These are phyloP conservation scores for Russula sp. DNA, from an alignment of 768 basidiomycete species.

Conservation along the genomic window DNA sequence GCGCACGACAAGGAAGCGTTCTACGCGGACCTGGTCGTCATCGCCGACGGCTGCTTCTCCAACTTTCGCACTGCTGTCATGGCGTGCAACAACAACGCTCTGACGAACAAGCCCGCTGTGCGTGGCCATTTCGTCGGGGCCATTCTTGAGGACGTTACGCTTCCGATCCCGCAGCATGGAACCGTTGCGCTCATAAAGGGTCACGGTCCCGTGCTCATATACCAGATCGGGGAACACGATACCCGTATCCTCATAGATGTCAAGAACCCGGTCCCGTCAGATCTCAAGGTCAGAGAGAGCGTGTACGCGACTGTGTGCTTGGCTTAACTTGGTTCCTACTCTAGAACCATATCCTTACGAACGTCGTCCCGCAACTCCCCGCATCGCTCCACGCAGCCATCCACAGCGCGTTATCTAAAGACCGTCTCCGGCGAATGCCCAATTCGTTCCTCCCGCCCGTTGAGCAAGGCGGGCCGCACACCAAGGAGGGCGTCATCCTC, in stretches of 20 bases:
- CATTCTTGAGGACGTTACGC: slow-evolving; percentile 66
- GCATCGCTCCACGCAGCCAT: slow-evolving; percentile 59
- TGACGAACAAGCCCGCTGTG: slow-evolving; percentile 43
- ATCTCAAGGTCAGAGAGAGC: slow-evolving; percentile 53
- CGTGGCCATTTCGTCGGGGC: slow-evolving; percentile 82
- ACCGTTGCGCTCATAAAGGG: slow-evolving; percentile 79
- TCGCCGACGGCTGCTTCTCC: slow-evolving; percentile 94
- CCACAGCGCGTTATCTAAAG: slow-evolving; percentile 60
- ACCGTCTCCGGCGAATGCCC: slow-evolving; percentile 87
- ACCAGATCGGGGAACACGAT: slow-evolving; percentile 85
- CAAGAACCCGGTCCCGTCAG: slow-evolving; percentile 73
- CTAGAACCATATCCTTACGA: slow-evolving; percentile 61
- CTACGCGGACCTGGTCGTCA: slow-evolving; percentile 70
- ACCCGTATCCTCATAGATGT: slow-evolving; percentile 94
- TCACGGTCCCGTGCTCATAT: slow-evolving; percentile 83
- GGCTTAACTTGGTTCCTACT: not conserved
- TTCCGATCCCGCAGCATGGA: slow-evolving; percentile 74
- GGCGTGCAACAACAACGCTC: slow-evolving; percentile 32
- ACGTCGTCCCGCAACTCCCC: slow-evolving; percentile 81
- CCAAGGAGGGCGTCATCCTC: slow-evolving; percentile 69
- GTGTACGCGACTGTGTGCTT: not conserved
- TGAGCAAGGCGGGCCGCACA: slow-evolving; percentile 46
- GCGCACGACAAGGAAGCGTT: slow-evolving; percentile 48
- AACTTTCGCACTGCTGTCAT: slow-evolving; percentile 58
- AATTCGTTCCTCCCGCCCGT: slow-evolving; percentile 87